phyloP scores from a whole-genome alignment of 169 alveolate genomes.

The Perkinsus olseni region DNA sequence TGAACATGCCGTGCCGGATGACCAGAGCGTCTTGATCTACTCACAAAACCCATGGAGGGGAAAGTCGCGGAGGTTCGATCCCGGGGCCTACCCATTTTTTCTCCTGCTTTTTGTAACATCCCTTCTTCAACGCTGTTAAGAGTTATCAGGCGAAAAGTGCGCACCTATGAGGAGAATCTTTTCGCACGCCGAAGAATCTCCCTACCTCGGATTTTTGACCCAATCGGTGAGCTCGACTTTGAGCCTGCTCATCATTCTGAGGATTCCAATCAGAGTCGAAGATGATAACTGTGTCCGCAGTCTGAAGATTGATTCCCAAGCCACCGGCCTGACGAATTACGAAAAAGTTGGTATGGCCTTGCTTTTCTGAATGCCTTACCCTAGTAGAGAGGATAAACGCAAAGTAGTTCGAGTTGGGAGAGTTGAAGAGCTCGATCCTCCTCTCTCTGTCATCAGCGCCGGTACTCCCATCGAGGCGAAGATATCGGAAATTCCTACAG shows the following conservation, averaged over 20 bases:
- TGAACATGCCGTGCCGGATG: slow-evolving; percentile 48
- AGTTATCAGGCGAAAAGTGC: slow-evolving; percentile 76
- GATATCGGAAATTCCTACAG: slow-evolving; percentile 8
- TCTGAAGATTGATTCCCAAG: slow-evolving; percentile 84
- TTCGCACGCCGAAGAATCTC: background rate
- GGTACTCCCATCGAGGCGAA: slow-evolving; percentile 94
- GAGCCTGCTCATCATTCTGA: slow-evolving; percentile 83
- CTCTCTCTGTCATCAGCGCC: slow-evolving; percentile 90
- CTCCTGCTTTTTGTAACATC: slow-evolving; percentile 77
- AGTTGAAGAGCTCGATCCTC: slow-evolving; percentile 89
- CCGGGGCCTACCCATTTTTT: slow-evolving; percentile 18
- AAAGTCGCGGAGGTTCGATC: background rate
- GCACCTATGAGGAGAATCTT: background rate
- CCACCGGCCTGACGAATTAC: slow-evolving; percentile 91
- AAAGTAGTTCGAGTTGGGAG: slow-evolving; percentile 82
- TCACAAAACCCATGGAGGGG: background rate
- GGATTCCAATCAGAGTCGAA: slow-evolving; percentile 95
- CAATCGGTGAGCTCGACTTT: slow-evolving; percentile 88
- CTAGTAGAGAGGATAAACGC: slow-evolving; percentile 93
- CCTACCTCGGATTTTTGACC: slow-evolving; percentile 87
- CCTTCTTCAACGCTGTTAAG: slow-evolving; percentile 86
- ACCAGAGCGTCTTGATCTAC: slow-evolving; percentile 48
- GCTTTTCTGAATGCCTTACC: slow-evolving; percentile 66
- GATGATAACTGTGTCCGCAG: slow-evolving; percentile 92
- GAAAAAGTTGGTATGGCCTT: no score